Conservation (phyloP, 2,329 filamentous ascomycete genomes). For the Stemphylium beticola region DNA sequence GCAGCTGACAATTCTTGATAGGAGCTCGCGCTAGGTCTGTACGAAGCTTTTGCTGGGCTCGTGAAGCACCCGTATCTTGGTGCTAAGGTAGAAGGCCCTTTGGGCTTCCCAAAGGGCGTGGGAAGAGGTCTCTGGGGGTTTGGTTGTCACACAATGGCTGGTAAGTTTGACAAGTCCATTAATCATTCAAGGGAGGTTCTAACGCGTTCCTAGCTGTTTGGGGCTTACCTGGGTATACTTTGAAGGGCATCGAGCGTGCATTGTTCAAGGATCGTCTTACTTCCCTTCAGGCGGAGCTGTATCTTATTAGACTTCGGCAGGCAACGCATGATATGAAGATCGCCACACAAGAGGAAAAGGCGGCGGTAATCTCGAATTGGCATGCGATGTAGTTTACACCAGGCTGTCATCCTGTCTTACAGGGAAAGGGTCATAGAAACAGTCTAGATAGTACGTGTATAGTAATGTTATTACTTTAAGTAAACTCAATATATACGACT, state of each 20-base stretch:
- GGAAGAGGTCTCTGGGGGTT: slow-evolving; percentile 31
- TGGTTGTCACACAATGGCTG: neutral
- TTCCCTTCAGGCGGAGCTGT: slow-evolving; percentile 18
- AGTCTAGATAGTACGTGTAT: too few species aligned
- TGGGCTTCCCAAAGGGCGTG: slow-evolving; percentile 59
- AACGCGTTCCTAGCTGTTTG: slow-evolving; percentile 9
- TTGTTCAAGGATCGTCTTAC: slow-evolving; percentile 15
- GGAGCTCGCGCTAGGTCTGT: slow-evolving; percentile 75
- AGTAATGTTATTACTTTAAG: too few species aligned
- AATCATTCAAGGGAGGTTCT: neutral
- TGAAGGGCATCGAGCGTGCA: slow-evolving; percentile 17
- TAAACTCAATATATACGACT: too few species aligned
- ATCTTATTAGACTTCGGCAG: slow-evolving; percentile 17
- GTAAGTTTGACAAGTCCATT: neutral
- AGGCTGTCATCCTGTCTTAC: too few species aligned
- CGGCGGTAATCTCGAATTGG: neutral
- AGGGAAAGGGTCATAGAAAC: too few species aligned
- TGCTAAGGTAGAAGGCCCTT: slow-evolving; percentile 64
- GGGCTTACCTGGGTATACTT: slow-evolving; percentile 17
- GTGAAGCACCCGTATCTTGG: slow-evolving; percentile 75
- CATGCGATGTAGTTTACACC: neutral
- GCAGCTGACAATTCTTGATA: neutral
- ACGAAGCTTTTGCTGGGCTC: slow-evolving; percentile 76
- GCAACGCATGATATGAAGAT: neutral
- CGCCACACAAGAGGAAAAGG: neutral